A percentile compares a stretch with the other conserved stretches of the same genome.
Evolutionary conservation across 257 asterid genomes (phyloP).

Genomic region (Nicotiana benthamiana): DNA sequence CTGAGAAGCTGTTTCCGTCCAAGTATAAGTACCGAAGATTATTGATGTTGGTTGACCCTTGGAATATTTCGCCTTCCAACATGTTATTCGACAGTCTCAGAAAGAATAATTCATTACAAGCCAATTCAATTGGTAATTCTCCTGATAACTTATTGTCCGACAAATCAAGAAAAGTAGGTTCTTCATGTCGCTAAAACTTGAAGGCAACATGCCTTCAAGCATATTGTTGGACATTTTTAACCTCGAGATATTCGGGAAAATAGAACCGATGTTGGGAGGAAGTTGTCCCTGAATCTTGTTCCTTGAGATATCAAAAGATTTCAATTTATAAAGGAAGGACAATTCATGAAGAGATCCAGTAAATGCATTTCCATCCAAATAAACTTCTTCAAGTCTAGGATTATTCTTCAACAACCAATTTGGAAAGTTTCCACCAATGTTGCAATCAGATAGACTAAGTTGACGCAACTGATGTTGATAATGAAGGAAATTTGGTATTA

Average conservation of each 20-base stretch:
- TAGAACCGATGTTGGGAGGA: neutral
- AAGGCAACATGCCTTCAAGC: slow-evolving; percentile 11
- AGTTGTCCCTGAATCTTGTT: slow-evolving; percentile 1
- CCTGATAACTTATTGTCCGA: slow-evolving; percentile 11
- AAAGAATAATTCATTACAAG: neutral
- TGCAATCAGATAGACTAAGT: neutral
- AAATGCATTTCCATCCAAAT: neutral
- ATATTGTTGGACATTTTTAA: neutral
- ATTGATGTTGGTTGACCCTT: neutral
- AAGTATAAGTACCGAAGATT: slow-evolving; percentile 4
- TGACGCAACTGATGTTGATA: neutral
- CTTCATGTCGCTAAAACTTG: slow-evolving; percentile 2
- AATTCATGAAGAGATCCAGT: neutral
- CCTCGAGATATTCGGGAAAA: neutral
- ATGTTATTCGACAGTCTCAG: slow-evolving; percentile 5
- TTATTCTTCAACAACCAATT: slow-evolving; percentile 3
- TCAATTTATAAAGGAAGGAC: neutral
- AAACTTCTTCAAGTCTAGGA: neutral
- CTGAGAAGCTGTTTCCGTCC: slow-evolving; percentile 9
- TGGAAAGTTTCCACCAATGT: neutral
- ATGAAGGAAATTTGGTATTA: neutral
- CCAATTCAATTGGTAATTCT: slow-evolving; percentile 4
- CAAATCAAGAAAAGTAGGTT: slow-evolving; percentile 1
- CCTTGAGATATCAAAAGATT: neutral
- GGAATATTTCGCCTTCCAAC: slow-evolving; percentile 6